Conservation (phyloP, 176 grass and related monocot genomes). For the Carex kokanica region DNA sequence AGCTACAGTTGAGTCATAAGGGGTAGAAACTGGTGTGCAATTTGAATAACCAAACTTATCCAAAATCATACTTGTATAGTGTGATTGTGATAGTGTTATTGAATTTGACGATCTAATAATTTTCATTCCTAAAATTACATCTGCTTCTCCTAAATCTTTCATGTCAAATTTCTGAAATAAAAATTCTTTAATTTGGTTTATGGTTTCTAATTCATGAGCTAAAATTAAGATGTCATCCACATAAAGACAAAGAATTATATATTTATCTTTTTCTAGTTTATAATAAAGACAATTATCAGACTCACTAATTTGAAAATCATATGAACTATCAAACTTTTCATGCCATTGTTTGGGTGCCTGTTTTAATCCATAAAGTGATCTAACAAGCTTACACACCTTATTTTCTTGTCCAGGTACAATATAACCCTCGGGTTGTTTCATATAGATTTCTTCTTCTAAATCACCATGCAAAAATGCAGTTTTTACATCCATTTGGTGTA, state of each 20-base stretch:
- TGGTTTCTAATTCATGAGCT: constrained; percentile 1
- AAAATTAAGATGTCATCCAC: constrained; percentile 12
- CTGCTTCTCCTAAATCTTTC: constrained; percentile 11
- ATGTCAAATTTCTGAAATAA: not conserved
- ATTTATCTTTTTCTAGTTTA: not conserved
- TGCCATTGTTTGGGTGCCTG: constrained; percentile 6
- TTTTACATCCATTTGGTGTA: constrained; percentile 29
- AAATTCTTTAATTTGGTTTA: not conserved
- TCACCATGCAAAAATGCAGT: constrained; percentile 1
- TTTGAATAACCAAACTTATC: not conserved
- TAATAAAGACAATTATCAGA: constrained; percentile 27
- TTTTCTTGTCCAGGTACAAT: constrained; percentile 7
- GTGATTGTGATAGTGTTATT: not conserved
- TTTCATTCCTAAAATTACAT: constrained; percentile 19
- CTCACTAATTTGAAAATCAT: constrained; percentile 21
- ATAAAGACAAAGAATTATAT: constrained; percentile 11
- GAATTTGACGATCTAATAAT: not conserved
- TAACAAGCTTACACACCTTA: constrained; percentile 5
- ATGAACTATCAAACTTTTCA: constrained; percentile 26
- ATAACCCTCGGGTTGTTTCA: not conserved
- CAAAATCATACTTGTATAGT: not conserved
- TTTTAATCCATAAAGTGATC: constrained; percentile 6
- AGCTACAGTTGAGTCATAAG: not conserved
- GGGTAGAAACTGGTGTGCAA: not conserved
- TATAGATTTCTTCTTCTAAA: constrained; percentile 15